Evolutionary conservation across 306 rosid species (phyloP).

Genomic region (Pterocarpus macrocarpus): DNA sequence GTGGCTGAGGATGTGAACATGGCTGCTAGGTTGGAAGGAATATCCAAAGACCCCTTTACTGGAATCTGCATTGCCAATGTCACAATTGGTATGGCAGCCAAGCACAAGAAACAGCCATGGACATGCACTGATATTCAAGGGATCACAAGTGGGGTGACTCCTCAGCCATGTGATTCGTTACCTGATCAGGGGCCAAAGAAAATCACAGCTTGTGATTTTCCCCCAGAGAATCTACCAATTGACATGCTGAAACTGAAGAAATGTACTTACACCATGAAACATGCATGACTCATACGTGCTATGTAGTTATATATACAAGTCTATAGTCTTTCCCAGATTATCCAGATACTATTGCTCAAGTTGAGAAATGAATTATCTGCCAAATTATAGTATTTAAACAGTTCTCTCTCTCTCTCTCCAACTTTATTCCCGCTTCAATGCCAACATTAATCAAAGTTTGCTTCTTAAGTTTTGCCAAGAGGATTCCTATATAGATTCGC

Average conservation of each 20-base stretch:
- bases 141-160: conserved; percentile 73
- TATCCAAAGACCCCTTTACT: conserved; percentile 68
- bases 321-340: conserved; percentile 14
- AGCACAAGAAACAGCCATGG: conserved; percentile 82
- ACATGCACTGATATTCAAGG: conserved; percentile 70
- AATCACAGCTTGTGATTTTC: conserved; percentile 67
- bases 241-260: conserved; percentile 64
- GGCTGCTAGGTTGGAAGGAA: conserved; percentile 86
- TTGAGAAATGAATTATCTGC: conserved; percentile 37
- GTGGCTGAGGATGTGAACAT: conserved; percentile 73
- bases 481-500: neutral
- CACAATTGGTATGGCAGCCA: conserved; percentile 66
- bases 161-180: conserved; percentile 68
- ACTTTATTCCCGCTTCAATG: conserved; percentile 4
- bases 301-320: conserved; percentile 24
- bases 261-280: conserved; percentile 57
- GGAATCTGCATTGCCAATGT: conserved; percentile 83
- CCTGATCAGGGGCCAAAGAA: conserved; percentile 62
- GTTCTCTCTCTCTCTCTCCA: conserved; percentile 15
- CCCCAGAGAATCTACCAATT: conserved; percentile 62
- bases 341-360: conserved; percentile 38
- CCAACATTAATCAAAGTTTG: neutral
- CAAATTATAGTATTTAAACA: conserved; percentile 27
- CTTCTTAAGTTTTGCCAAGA: neutral
- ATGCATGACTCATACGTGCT: conserved; percentile 41